Conservation (phyloP, 768 basidiomycete genomes). For the Hebeloma cylindrosporum region DNA sequence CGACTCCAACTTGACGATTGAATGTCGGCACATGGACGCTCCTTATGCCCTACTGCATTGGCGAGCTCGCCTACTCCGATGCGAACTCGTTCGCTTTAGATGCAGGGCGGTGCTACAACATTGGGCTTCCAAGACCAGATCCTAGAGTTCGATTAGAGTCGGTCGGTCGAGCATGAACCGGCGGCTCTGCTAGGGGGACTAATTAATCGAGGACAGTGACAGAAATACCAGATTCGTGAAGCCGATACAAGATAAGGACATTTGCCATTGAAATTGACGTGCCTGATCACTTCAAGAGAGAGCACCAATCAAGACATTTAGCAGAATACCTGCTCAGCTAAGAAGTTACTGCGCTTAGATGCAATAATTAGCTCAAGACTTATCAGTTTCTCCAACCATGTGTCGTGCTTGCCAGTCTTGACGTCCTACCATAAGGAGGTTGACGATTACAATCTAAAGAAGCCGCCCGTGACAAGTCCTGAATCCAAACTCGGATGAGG, state of each 20-base stretch:
- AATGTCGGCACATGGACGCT: slow-evolving; percentile 23
- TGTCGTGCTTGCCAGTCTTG: slow-evolving; percentile 21
- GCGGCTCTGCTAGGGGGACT: slow-evolving; percentile 5
- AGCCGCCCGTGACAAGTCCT: slow-evolving; percentile 20
- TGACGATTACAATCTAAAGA: slow-evolving; percentile 16
- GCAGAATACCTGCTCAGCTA: slow-evolving; percentile 4
- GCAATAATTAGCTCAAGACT: slow-evolving; percentile 17
- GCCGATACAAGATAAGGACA: too few species aligned
- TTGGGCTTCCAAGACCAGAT: too few species aligned
- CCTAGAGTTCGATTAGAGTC: too few species aligned
- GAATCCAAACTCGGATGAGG: slow-evolving; percentile 12
- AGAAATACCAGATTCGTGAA: too few species aligned
- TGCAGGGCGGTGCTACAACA: too few species aligned
- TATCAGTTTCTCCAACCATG: slow-evolving; percentile 15
- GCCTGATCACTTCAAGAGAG: slow-evolving; percentile 15
- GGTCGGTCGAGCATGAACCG: not conserved
- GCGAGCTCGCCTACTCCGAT: slow-evolving; percentile 16
- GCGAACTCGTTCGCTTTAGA: slow-evolving; percentile 4
- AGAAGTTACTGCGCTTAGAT: slow-evolving; percentile 19
- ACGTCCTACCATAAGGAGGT: slow-evolving; percentile 21
- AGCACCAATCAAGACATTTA: too few species aligned
- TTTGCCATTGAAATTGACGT: slow-evolving; percentile 9
- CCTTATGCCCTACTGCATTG: slow-evolving; percentile 15
- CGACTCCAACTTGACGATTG: slow-evolving; percentile 17
- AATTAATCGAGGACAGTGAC: too few species aligned